phyloP scores from a whole-genome alignment of 257 asterid species.

The Gentiana straminea region DNA sequence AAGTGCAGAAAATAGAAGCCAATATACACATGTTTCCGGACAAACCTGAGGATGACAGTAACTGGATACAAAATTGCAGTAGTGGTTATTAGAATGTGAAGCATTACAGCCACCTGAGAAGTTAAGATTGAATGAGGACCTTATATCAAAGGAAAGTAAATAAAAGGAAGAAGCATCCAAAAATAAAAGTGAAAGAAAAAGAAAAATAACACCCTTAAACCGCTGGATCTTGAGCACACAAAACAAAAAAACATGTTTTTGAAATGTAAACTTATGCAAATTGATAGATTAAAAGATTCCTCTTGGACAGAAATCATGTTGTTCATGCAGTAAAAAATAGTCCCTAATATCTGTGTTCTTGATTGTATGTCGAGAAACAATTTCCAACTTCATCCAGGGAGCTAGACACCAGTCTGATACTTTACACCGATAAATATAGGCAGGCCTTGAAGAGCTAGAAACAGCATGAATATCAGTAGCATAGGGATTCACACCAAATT shows the following conservation, averaged over 20 bases:
- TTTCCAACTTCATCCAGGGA: no score
- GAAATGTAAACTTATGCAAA: neutral
- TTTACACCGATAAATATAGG: no score
- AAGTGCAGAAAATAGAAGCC: no score
- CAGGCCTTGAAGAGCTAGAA: no score
- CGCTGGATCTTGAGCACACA: neutral
- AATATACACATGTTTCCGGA: neutral
- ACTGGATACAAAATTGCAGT: constrained; percentile 72
- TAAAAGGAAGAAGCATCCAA: neutral
- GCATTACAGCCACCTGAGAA: constrained; percentile 60
- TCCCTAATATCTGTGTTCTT: no score
- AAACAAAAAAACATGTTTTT: no score
- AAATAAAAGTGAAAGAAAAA: constrained; percentile 1
- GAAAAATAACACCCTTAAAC: neutral
- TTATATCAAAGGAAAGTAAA: neutral
- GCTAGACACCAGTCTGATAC: no score
- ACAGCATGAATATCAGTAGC: no score
- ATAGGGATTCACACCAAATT: no score
- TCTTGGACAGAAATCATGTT: neutral
- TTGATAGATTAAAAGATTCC: constrained; percentile 1
- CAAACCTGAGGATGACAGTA: constrained; percentile 78
- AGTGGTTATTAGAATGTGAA: constrained; percentile 60
- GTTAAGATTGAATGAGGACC: constrained; percentile 3
- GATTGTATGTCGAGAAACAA: no score
- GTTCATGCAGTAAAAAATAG: no score